phyloP scores from a whole-genome alignment of 2,329 filamentous ascomycete species.

The Xylaria multiplex region DNA sequence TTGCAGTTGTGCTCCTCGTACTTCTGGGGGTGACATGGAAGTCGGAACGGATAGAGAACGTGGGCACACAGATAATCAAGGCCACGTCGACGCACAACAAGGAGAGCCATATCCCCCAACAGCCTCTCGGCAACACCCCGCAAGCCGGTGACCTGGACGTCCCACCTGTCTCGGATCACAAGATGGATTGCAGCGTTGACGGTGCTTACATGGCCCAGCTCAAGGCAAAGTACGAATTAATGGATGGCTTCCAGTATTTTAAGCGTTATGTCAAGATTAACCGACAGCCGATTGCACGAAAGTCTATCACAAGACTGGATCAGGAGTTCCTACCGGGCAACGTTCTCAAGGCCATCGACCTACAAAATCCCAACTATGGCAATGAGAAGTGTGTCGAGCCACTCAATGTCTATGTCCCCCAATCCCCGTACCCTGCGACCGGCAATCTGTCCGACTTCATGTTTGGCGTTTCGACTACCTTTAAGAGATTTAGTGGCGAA shows the following conservation, averaged over 20 bases:
- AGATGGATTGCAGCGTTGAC: constrained; percentile 63
- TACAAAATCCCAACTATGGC: constrained; percentile 55
- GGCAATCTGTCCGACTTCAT: constrained; percentile 67
- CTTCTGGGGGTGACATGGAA: constrained; percentile 55
- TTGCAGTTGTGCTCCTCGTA: constrained; percentile 56
- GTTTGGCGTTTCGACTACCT: constrained; percentile 69
- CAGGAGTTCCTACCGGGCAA: constrained; percentile 59
- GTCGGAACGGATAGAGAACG: constrained; percentile 54
- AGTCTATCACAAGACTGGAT: constrained; percentile 61
- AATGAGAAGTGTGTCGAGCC: constrained; percentile 59
- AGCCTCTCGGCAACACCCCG: constrained; percentile 46
- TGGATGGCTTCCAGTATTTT: constrained; percentile 64
- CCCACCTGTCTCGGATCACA: constrained; percentile 48
- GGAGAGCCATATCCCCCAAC: constrained; percentile 47
- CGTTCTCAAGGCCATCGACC: constrained; percentile 58
- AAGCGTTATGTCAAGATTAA: constrained; percentile 65
- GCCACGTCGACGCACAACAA: constrained; percentile 51
- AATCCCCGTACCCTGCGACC: constrained; percentile 60
- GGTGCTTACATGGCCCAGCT: constrained; percentile 57
- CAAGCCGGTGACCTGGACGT: constrained; percentile 46
- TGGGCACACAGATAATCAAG: constrained; percentile 55
- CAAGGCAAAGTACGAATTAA: constrained; percentile 59
- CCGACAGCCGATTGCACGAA: constrained; percentile 60
- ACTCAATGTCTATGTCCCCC: constrained; percentile 61
- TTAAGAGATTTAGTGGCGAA: constrained; percentile 62